Conservation (phyloP, 768 basidiomycete species). For the Russula emetica region DNA sequence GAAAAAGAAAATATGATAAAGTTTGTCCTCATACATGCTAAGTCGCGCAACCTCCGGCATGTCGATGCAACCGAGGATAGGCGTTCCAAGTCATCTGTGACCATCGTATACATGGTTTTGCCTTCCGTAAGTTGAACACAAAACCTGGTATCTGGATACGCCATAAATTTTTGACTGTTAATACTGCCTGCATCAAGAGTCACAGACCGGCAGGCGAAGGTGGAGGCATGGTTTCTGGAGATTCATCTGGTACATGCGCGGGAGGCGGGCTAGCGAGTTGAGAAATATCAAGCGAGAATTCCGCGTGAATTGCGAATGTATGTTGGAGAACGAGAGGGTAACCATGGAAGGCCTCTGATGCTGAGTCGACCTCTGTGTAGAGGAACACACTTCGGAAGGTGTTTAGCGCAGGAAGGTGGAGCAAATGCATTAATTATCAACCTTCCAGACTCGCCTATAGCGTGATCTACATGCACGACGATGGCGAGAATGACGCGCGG, state of each 20-base stretch:
- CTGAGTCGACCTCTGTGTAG: conserved; percentile 5
- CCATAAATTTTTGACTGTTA: not conserved
- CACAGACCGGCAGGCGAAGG: conserved; percentile 8
- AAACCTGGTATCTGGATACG: conserved; percentile 14
- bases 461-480: not conserved
- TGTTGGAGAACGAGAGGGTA: conserved; percentile 21
- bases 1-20: not conserved
- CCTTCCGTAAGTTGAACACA: conserved; percentile 14
- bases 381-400: conserved; percentile 15
- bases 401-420: not conserved
- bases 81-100: conserved; percentile 18
- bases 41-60: conserved; percentile 22
- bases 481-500: conserved; percentile 11
- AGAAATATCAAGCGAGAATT: conserved; percentile 24
- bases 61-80: conserved; percentile 14
- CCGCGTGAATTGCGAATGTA: conserved; percentile 17
- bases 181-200: not conserved
- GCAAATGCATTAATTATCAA: not conserved
- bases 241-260: not conserved
- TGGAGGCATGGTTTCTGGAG: not conserved
- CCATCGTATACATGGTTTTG: conserved; percentile 1
- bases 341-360: not conserved
- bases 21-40: conserved; percentile 13
- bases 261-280: conserved; percentile 5
- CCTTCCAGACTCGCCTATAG: conserved; percentile 13